Conservation (phyloP, 192 early-diverging fungal genomes). For the Coemansia sp. region DNA sequence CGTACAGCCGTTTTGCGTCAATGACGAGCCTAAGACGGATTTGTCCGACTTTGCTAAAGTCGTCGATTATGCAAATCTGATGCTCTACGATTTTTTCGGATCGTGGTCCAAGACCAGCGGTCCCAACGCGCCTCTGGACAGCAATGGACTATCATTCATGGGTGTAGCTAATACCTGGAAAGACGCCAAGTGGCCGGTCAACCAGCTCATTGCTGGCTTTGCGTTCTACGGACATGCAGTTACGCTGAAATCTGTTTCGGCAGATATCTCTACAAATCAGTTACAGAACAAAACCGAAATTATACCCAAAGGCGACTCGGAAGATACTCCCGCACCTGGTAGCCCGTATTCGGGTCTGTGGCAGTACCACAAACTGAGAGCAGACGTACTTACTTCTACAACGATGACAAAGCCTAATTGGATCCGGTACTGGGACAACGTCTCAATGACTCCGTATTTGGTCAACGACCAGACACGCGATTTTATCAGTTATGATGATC, state of each 20-base stretch:
- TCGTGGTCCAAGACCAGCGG: conserved; percentile 57
- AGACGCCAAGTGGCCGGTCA: conserved; percentile 58
- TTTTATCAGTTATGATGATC: conserved; percentile 73
- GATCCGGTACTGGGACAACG: conserved; percentile 61
- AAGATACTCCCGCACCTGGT: conserved; percentile 58
- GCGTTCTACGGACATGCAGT: conserved; percentile 64
- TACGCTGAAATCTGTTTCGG: conserved; percentile 34
- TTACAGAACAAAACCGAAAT: conserved; percentile 19
- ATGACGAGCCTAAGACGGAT: conserved; percentile 47
- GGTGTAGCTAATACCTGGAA: conserved; percentile 59
- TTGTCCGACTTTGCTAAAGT: conserved; percentile 62
- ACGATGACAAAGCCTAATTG: conserved; percentile 50
- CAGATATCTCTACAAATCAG: conserved; percentile 20
- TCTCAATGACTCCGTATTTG: conserved; percentile 68
- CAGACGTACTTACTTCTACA: conserved; percentile 40
- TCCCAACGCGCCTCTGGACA: conserved; percentile 63
- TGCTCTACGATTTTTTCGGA: conserved; percentile 66
- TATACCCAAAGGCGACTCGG: conserved; percentile 54
- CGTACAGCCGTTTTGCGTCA: conserved; percentile 57
- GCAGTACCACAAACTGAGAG: conserved; percentile 59
- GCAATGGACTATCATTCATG: conserved; percentile 39
- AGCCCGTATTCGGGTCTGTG: conserved; percentile 56
- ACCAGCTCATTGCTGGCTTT: conserved; percentile 63
- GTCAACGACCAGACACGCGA: conserved; percentile 58
- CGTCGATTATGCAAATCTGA: conserved; percentile 65